Conservation (phyloP, 495 filamentous ascomycete species). For the Penicillium desertorum region DNA sequence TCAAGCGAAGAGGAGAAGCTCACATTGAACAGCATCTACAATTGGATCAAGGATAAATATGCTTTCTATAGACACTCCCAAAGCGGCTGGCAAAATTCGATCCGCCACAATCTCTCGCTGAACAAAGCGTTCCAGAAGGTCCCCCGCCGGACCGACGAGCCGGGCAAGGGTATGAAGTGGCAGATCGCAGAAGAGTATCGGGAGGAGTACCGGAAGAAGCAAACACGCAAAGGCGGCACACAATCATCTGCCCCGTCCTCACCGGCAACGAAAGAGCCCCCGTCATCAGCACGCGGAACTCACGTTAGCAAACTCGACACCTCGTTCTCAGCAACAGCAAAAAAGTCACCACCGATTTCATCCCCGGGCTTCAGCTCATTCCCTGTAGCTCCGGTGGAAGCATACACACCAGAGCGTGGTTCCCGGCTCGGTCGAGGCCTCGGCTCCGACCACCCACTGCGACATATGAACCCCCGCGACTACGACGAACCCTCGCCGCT, state of each 20-base stretch:
- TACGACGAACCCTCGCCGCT: conserved; percentile 58
- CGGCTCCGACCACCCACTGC: conserved; percentile 36
- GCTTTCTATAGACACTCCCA: conserved; percentile 84
- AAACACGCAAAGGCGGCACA: conserved; percentile 42
- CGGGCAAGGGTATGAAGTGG: conserved; percentile 99
- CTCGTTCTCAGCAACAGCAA: conserved; percentile 41
- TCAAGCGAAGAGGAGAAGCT: conserved; percentile 79
- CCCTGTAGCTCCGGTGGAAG: conserved; percentile 48
- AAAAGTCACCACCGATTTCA: conserved; percentile 54
- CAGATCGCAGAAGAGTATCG: conserved; percentile 76
- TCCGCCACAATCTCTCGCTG: conserved; percentile 91
- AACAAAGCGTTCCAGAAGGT: conserved; percentile 93
- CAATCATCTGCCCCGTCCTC: conserved; percentile 50
- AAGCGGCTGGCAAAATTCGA: conserved; percentile 96
- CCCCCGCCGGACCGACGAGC: conserved; percentile 86
- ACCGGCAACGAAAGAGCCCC: conserved; percentile 44
- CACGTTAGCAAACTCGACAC: conserved; percentile 44
- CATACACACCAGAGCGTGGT: conserved; percentile 49
- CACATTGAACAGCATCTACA: conserved; percentile 86
- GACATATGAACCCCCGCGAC: conserved; percentile 36
- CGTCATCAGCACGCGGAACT: conserved; percentile 26
- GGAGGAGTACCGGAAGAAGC: conserved; percentile 71
- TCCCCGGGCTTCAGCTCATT: conserved; percentile 51
- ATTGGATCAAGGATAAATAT: conserved; percentile 83
- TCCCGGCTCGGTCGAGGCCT: conserved; percentile 39